A percentile compares a stretch with the other conserved stretches of the same genome.
Evolutionary conservation across 225 moss, liverwort and hornwort species (phyloP).

Genomic region (Neckera pumila): DNA sequence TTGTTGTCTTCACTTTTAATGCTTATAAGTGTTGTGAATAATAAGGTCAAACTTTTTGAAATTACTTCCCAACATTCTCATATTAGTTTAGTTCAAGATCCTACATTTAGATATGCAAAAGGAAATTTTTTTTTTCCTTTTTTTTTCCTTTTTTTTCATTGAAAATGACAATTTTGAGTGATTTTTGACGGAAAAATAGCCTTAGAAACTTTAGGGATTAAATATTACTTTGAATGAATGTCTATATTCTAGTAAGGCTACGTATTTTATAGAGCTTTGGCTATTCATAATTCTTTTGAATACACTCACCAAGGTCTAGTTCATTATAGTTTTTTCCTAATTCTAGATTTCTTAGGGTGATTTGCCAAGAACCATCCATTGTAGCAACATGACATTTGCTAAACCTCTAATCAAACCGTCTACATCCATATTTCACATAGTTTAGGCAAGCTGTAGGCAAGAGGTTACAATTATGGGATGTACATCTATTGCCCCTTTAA

Average conservation of each 20-base stretch:
- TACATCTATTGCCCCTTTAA: neutral
- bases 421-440: neutral
- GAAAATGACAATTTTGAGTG: neutral
- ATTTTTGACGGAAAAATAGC: neutral
- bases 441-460: too few species aligned
- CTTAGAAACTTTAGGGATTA: too few species aligned
- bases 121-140: too few species aligned
- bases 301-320: neutral
- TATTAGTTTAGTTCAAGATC: neutral
- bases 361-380: neutral
- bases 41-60: too few species aligned
- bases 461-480: neutral
- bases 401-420: rapidly evolving
- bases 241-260: neutral
- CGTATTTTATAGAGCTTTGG: neutral
- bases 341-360: neutral
- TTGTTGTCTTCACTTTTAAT: too few species aligned
- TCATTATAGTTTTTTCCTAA: neutral
- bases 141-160: too few species aligned
- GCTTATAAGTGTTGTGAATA: too few species aligned
- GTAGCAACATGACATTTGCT: neutral
- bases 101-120: too few species aligned
- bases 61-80: neutral
- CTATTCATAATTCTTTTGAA: neutral
- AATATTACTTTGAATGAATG: neutral